Evolutionary conservation across 768 basidiomycete species (phyloP).

Genomic region (Tylopilus sp.): DNA sequence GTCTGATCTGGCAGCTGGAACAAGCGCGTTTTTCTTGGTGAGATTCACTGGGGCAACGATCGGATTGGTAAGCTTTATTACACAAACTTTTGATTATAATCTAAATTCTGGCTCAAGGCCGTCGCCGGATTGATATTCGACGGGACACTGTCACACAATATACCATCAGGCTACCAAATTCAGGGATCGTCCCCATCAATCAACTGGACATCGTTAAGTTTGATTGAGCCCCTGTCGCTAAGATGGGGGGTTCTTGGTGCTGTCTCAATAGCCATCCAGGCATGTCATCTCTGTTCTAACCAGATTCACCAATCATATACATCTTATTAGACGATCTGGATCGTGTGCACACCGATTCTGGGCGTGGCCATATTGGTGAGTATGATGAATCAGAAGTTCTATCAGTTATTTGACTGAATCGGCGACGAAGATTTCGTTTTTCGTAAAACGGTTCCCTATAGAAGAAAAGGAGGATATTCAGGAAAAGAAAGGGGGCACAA

Average conservation of each 20-base stretch:
- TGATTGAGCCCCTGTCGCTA: conserved; percentile 43
- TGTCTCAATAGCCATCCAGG: conserved; percentile 63
- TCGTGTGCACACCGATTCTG: conserved; percentile 65
- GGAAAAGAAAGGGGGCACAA: conserved; percentile 18
- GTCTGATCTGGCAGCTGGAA: conserved; percentile 70
- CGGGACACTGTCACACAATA: conserved; percentile 42
- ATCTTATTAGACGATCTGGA: conserved; percentile 61
- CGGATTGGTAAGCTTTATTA: conserved; percentile 56
- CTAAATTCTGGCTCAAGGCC: conserved; percentile 45
- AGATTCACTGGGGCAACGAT: conserved; percentile 84
- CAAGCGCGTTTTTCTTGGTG: conserved; percentile 84
- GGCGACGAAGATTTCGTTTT: conserved; percentile 25
- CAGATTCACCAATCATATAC: conserved; percentile 2
- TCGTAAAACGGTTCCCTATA: conserved; percentile 27
- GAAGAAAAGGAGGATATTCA: conserved; percentile 13
- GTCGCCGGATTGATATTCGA: conserved; percentile 75
- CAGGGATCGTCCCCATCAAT: conserved; percentile 44
- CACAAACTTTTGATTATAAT: conserved; percentile 1
- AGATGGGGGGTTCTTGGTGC: conserved; percentile 47
- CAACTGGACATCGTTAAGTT: conserved; percentile 49
- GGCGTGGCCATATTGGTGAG: conserved; percentile 61
- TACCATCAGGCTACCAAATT: conserved; percentile 48
- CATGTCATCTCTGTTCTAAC: conserved; percentile 27
- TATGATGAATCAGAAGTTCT: conserved; percentile 5
- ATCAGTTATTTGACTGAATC: conserved; percentile 4